These are phyloP conservation scores for Basidiobolus meristosporus DNA, from an alignment of 371 early-diverging fungal species.

Conservation along the genomic window DNA sequence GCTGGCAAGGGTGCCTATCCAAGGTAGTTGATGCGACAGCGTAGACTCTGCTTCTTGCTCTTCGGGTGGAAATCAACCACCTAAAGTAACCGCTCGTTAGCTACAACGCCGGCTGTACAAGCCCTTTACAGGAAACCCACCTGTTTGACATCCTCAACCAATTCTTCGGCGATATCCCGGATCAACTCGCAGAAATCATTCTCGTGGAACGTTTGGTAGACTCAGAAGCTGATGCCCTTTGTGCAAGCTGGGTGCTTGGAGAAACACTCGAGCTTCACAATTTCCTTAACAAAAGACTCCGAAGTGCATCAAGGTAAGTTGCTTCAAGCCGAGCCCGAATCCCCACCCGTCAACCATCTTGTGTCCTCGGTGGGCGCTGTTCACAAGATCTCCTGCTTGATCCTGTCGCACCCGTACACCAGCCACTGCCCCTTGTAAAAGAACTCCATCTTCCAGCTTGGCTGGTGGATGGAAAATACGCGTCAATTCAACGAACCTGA, in stretches of 20 bases:
- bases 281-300: conserved; percentile 68
- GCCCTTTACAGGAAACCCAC: too few species aligned
- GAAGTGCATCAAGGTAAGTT: conserved; percentile 92
- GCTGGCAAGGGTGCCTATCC: too few species aligned
- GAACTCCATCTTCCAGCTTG: conserved; percentile 93
- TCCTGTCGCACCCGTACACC: conserved; percentile 85
- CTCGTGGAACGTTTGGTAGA: conserved; percentile 45
- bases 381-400: conserved; percentile 66
- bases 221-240: conserved; percentile 92
- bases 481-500: conserved; percentile 88
- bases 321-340: conserved; percentile 89
- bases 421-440: conserved; percentile 86
- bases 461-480: conserved; percentile 87
- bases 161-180: conserved; percentile 79
- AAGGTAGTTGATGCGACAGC: conserved; percentile 87
- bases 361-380: conserved; percentile 41
- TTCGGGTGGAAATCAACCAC: conserved; percentile 86
- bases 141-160: conserved; percentile 76
- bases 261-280: conserved; percentile 52
- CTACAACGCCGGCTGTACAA: too few species aligned
- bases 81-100: conserved; percentile 10
- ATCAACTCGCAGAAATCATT: conserved; percentile 88
- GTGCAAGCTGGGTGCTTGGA: conserved; percentile 70
- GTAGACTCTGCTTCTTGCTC: conserved; percentile 54
- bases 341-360: conserved; percentile 94